Base-by-base conservation (phyloP, 176 grass and related monocot genomes). In the Oryza longistaminata region DNA sequence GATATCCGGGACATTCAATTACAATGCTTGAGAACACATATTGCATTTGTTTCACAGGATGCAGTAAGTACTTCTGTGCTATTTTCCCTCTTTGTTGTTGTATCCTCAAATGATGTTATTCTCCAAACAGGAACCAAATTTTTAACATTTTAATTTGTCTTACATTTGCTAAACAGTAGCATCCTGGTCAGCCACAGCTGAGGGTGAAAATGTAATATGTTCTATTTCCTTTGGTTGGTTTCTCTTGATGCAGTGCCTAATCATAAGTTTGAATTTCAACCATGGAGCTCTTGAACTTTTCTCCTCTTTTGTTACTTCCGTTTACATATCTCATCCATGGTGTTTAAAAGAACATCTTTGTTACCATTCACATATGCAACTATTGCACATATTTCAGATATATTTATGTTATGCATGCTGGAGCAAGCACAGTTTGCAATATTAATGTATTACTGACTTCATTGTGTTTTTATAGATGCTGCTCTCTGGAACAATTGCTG, bases 1-100 rank as follows among this genome's bases (percentile, higher is more conserved):
- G 89, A 97, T 90, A 90, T 97, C 81, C 89, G 77, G 70, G 91
- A 97, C 34, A 85, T 97, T 58, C 75, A 70, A 78, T 71, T 90
- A 66, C 71, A 69, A 82, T 86, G 91, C 82, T 81, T 97, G 80
- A 90, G 94, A 82, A 88, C 75, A 70, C 89, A 94, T 80, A 83
- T 97, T 74, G 76, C 72, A 58, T 87, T 97, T 69, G 89, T 94
- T 85, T 91, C 89, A 90, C 94, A 96, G 78, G 94, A 96, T 29
- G 75, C 78, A 19, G 91, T 96, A 88, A 91, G 89, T 78, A 66
- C 70, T 61, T 81, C 12, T 74, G 49, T 68, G 68, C 46, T 16
- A 70, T 80, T 35, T 34, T 29, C 44, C 39, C 5, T 34, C 66
- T 2, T 25, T 25, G 12, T 7, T 72, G 15, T 0, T 21, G 44